Evolutionary conservation across 306 rosid species (phyloP).

Genomic region (Comarum palustre): DNA sequence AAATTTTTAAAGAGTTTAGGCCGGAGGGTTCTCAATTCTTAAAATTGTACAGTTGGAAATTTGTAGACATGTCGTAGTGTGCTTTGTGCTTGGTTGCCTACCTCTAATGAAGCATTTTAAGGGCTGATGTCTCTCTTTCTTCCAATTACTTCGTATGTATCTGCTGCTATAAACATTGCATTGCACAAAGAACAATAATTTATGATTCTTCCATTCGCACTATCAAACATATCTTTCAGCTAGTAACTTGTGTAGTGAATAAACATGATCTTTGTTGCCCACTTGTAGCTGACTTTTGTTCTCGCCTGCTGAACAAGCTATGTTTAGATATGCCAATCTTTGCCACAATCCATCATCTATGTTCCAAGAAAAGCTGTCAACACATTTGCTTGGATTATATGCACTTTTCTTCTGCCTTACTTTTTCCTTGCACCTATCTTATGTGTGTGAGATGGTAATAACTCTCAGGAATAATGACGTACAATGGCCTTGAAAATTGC

Average conservation of each 20-base stretch:
- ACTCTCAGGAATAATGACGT: slow-evolving; percentile 78
- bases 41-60: not conserved
- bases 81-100: not conserved
- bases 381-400: not conserved
- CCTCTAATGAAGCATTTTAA: not conserved
- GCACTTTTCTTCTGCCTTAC: not conserved
- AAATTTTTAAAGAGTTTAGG: not conserved
- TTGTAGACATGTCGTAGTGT: not conserved
- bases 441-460: slow-evolving; percentile 14
- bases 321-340: not conserved
- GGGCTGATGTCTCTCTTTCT: not conserved
- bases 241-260: not conserved
- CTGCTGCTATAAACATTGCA: slow-evolving; percentile 6
- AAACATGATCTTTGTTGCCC: not conserved
- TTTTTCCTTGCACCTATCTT: not conserved
- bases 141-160: not conserved
- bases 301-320: not conserved
- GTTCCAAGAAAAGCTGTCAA: not conserved
- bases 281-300: not conserved
- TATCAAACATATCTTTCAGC: not conserved
- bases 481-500: slow-evolving; percentile 87
- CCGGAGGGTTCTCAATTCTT: not conserved
- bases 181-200: not conserved
- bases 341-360: not conserved
- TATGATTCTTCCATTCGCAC: not conserved